Evolutionary conservation across 2,329 filamentous ascomycete species (phyloP).

Genomic region (Monosporascus sp.): DNA sequence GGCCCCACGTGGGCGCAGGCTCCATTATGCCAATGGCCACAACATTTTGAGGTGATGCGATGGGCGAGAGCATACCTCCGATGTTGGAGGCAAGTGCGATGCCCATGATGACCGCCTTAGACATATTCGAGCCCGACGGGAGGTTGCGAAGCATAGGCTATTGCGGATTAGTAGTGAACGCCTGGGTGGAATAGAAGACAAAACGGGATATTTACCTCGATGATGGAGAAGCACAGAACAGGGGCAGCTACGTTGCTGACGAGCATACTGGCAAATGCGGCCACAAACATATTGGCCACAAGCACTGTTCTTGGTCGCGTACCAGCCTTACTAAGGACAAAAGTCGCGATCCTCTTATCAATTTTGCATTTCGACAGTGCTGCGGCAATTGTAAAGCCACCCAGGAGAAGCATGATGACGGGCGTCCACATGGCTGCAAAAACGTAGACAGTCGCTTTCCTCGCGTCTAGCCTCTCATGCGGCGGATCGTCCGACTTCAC

Average conservation of each 20-base stretch:
- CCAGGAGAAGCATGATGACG: conserved; percentile 95
- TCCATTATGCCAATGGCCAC: conserved; percentile 95
- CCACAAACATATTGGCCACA: conserved; percentile 97
- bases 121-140: conserved; percentile 84
- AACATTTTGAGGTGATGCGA: conserved; percentile 95
- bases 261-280: conserved; percentile 97
- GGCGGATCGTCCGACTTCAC: conserved; percentile 69
- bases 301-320: conserved; percentile 85
- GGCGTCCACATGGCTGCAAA: conserved; percentile 99
- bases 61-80: conserved; percentile 91
- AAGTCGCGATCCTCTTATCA: conserved; percentile 93
- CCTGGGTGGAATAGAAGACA: no score
- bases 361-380: conserved; percentile 96
- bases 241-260: conserved; percentile 98
- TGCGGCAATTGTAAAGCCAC: conserved; percentile 92
- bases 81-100: conserved; percentile 95
- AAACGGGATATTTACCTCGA: conserved; percentile 58
- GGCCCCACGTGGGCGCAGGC: conserved; percentile 83
- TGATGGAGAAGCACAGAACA: conserved; percentile 95
- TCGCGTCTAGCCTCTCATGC: conserved; percentile 67
- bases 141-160: conserved; percentile 91
- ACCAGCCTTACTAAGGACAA: conserved; percentile 92
- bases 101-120: conserved; percentile 89
- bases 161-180: conserved; percentile 1
- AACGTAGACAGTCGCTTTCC: conserved; percentile 75